These are phyloP conservation scores for Leccinellum luteum DNA, from an alignment of 768 basidiomycete species.

Conservation along the genomic window DNA sequence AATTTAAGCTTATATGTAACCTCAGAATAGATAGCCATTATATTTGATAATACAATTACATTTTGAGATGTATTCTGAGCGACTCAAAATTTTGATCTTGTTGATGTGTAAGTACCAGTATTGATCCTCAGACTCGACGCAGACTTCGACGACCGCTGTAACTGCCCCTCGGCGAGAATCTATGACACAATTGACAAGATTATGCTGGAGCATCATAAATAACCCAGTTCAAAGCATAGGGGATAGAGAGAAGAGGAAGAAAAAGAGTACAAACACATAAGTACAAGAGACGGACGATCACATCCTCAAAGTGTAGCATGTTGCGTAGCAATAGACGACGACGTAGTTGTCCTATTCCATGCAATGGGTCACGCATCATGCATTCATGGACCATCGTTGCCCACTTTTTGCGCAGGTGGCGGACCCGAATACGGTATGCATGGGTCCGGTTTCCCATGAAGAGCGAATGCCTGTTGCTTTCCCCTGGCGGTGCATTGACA, in stretches of 20 bases:
- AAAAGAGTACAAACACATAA: neutral
- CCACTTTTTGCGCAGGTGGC: neutral
- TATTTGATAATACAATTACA: too few species aligned
- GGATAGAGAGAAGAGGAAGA: neutral
- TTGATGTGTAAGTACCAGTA: too few species aligned
- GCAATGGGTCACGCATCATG: neutral
- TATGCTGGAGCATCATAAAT: neutral
- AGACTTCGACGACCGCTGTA: too few species aligned
- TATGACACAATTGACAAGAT: neutral
- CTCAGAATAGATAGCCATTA: too few species aligned
- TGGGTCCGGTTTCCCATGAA: conserved; percentile 18
- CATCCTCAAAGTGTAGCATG: neutral
- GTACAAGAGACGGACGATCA: neutral
- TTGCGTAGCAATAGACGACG: neutral
- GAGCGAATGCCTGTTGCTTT: conserved; percentile 6
- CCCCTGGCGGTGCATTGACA: conserved; percentile 8
- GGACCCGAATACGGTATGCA: conserved; percentile 18
- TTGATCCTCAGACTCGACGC: too few species aligned
- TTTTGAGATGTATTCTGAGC: too few species aligned
- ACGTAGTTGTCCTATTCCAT: neutral
- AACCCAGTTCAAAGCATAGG: neutral
- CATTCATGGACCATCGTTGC: neutral
- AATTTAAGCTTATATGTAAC: too few species aligned
- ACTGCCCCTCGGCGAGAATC: neutral
- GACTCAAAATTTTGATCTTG: too few species aligned